Conservation (phyloP, 1,284 basidiomycete genomes). For the Pulveroboletus sp. region DNA sequence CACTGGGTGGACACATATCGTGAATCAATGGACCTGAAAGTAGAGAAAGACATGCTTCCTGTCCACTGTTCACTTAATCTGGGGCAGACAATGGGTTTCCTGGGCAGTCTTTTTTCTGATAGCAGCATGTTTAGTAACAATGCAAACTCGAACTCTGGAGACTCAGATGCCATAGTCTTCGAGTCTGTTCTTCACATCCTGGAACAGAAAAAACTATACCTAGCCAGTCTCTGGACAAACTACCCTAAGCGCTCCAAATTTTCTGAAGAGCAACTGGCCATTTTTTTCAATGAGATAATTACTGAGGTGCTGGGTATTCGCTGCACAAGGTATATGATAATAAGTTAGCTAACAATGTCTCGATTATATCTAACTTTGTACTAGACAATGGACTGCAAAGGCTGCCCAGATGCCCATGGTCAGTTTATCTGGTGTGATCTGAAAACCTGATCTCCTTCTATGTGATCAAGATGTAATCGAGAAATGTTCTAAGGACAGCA, state of each 20-base stretch:
- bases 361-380: background rate
- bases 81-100: background rate
- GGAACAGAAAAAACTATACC: no score
- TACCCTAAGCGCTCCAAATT: no score
- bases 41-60: background rate
- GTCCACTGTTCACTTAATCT: background rate
- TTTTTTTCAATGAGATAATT: no score
- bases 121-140: background rate
- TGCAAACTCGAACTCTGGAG: no score
- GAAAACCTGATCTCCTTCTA: constrained; percentile 2
- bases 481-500: no score
- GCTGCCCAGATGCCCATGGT: background rate
- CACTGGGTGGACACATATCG: background rate
- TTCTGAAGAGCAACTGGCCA: no score
- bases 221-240: no score
- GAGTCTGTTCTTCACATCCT: no score
- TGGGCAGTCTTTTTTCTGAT: background rate
- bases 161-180: no score
- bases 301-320: no score
- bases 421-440: background rate
- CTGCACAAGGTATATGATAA: no score
- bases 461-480: background rate
- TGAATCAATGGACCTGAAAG: constrained; percentile 1
- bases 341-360: no score
- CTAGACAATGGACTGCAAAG: background rate